Conservation (phyloP, 352 stramenopile species). For the Phytophthora crassamura region DNA sequence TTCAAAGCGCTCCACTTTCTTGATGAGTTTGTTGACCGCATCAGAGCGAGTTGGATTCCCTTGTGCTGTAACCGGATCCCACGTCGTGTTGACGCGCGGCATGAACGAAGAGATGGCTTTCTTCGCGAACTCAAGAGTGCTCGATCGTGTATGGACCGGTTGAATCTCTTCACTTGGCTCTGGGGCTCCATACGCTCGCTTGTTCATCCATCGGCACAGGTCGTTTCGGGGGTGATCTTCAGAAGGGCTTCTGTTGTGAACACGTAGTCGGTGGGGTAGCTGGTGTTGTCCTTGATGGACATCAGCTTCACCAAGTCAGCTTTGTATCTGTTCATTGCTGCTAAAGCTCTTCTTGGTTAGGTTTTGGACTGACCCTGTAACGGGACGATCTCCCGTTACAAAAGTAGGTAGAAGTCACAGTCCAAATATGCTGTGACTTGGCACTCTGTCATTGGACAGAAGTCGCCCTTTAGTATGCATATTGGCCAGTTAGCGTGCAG, state of each 20-base stretch:
- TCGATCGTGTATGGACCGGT: not conserved
- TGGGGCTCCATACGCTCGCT: not conserved
- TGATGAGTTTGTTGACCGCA: slow-evolving; percentile 24
- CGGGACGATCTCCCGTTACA: too few species aligned
- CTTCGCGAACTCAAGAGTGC: slow-evolving; percentile 17
- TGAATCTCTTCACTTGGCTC: slow-evolving; percentile 6
- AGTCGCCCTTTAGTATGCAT: too few species aligned
- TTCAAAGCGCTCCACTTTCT: slow-evolving; percentile 7
- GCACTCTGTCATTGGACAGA: too few species aligned
- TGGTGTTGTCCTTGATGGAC: not conserved
- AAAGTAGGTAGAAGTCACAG: too few species aligned
- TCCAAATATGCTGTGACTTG: too few species aligned
- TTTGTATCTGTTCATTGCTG: slow-evolving; percentile 5
- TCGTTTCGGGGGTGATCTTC: too few species aligned
- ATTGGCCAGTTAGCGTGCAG: too few species aligned
- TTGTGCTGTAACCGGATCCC: slow-evolving; percentile 5
- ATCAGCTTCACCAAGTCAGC: slow-evolving; percentile 8
- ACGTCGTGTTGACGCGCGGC: slow-evolving; percentile 8
- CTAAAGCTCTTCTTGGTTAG: not conserved
- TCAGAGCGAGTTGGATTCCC: slow-evolving; percentile 28
- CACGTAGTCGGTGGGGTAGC: not conserved
- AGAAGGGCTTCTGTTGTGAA: slow-evolving; percentile 2
- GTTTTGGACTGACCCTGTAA: too few species aligned
- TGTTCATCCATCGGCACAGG: too few species aligned
- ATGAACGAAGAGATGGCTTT: slow-evolving; percentile 30